Evolutionary conservation across 495 filamentous ascomycete species (phyloP).

Genomic region (Physcia stellaris): DNA sequence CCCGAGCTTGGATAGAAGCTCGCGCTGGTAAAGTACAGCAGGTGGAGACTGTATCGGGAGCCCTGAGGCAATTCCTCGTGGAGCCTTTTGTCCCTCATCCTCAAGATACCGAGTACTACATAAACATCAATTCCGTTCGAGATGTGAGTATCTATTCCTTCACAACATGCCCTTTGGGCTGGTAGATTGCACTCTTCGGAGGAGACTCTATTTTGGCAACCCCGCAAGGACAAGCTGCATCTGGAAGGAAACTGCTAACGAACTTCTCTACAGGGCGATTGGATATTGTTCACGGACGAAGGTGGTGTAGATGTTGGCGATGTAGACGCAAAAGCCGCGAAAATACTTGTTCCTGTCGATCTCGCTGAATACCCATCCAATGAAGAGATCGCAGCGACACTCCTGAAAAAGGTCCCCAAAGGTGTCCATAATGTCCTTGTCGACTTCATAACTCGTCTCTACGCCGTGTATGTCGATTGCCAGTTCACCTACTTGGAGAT

Average conservation of each 20-base stretch:
- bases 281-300: conserved; percentile 99
- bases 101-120: conserved; percentile 90
- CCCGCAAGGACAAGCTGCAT: no score
- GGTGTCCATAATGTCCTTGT: conserved; percentile 95
- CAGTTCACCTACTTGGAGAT: conserved; percentile 99
- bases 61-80: conserved; percentile 87
- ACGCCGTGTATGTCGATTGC: conserved; percentile 98
- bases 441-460: conserved; percentile 89
- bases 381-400: conserved; percentile 68
- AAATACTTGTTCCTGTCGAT: conserved; percentile 93
- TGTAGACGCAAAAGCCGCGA: conserved; percentile 97
- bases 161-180: neutral
- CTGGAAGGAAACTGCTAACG: no score
- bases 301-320: conserved; percentile 99
- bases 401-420: conserved; percentile 86
- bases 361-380: conserved; percentile 92
- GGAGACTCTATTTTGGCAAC: no score
- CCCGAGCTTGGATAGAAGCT: conserved; percentile 82
- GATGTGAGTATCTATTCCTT: conserved; percentile 46
- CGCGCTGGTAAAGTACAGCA: conserved; percentile 80
- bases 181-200: neutral
- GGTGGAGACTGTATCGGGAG: conserved; percentile 84
- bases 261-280: conserved; percentile 99
- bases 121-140: conserved; percentile 88
- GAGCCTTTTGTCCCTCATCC: conserved; percentile 97